Evolutionary conservation across 768 basidiomycete species (phyloP).

Genomic region (Mrakia hoshinonis): DNA sequence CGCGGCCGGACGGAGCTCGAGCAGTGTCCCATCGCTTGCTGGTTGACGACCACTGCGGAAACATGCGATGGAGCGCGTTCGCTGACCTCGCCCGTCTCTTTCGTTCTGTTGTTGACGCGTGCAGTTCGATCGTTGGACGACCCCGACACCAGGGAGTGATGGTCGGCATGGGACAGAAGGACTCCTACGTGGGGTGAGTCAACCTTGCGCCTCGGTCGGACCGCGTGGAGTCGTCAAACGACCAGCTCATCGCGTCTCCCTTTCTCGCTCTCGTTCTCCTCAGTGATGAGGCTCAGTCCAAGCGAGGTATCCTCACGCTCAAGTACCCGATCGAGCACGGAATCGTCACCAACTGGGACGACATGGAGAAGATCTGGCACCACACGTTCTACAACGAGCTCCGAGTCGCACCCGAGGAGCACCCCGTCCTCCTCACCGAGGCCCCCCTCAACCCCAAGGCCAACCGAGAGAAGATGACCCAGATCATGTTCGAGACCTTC

Average conservation of each 20-base stretch:
- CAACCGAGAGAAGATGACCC: constrained; percentile 61
- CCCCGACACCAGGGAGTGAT: constrained; percentile 91
- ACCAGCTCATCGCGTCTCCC: background rate
- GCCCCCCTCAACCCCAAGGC: constrained; percentile 88
- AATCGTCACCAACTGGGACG: constrained; percentile 64
- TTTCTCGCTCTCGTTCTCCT: background rate
- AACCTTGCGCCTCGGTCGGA: constrained; percentile 19
- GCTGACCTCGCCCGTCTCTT: background rate
- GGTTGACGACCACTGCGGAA: background rate
- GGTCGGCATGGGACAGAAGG: constrained; percentile 95
- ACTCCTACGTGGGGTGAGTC: constrained; percentile 84
- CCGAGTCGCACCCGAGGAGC: constrained; percentile 85
- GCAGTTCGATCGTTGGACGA: constrained; percentile 78
- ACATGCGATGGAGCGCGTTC: background rate
- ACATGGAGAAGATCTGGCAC: constrained; percentile 99
- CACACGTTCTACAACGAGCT: constrained; percentile 96
- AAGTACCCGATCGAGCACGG: constrained; percentile 58
- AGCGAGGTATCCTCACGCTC: constrained; percentile 86
- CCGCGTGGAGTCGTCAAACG: constrained; percentile 21
- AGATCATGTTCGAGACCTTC: constrained; percentile 96
- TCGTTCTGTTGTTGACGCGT: background rate
- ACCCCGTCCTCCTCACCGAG: constrained; percentile 84
- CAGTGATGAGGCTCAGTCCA: constrained; percentile 84
- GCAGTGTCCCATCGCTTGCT: background rate
- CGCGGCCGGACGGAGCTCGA: background rate